These are phyloP conservation scores for Penicillium glabrum DNA, from an alignment of 2,329 filamentous ascomycete species.

Conservation along the genomic window DNA sequence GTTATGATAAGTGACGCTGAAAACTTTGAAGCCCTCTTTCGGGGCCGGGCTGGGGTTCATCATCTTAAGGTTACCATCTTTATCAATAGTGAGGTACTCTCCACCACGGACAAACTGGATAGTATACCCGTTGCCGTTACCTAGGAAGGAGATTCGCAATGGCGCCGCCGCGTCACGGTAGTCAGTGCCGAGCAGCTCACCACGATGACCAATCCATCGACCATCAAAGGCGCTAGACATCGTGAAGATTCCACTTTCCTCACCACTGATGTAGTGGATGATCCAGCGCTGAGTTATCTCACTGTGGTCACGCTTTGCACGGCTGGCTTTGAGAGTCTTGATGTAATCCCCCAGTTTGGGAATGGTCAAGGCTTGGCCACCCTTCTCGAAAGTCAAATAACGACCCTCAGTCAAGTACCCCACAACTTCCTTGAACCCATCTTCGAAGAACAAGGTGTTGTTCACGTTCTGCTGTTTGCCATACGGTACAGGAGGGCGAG, in stretches of 20 bases:
- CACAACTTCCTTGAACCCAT: conserved; percentile 55
- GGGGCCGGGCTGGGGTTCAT: neutral
- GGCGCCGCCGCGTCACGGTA: conserved; percentile 22
- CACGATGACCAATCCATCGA: conserved; percentile 32
- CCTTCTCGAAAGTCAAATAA: conserved; percentile 54
- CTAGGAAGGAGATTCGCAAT: conserved; percentile 35
- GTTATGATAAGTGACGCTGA: conserved; percentile 35
- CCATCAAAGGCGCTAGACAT: conserved; percentile 45
- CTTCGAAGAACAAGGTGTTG: conserved; percentile 45
- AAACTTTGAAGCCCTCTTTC: conserved; percentile 26
- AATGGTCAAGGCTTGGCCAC: conserved; percentile 35
- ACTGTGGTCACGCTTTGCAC: conserved; percentile 34
- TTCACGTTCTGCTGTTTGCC: conserved; percentile 39
- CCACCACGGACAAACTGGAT: conserved; percentile 28
- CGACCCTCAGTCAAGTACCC: conserved; percentile 57
- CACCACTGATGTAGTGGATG: conserved; percentile 41
- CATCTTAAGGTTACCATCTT: conserved; percentile 9
- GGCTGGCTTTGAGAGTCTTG: neutral
- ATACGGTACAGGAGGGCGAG: conserved; percentile 51
- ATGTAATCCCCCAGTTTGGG: too few relatives aligned
- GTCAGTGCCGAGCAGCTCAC: neutral
- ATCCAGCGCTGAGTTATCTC: conserved; percentile 51
- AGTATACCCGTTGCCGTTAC: conserved; percentile 36
- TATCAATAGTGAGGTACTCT: conserved; percentile 19
- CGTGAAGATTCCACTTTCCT: conserved; percentile 37